These are phyloP conservation scores for Leptosphaerulina australis DNA, from an alignment of 2,329 filamentous ascomycete species.

Conservation along the genomic window DNA sequence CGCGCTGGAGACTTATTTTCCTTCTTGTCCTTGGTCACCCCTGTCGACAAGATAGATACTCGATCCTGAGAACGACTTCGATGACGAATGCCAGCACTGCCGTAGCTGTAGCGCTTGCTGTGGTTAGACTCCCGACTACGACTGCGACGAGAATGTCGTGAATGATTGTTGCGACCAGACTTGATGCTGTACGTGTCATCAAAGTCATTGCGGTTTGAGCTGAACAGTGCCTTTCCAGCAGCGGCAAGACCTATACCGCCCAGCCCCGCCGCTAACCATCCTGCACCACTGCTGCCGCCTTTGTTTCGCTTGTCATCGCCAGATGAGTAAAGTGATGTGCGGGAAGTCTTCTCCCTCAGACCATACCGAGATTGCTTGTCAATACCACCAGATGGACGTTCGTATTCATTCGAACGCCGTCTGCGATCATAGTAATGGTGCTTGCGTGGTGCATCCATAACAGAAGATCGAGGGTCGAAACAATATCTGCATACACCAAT, in stretches of 20 bases:
- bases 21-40: constrained; percentile 43
- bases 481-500: constrained; percentile 70
- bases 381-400: constrained; percentile 57
- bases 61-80: constrained; percentile 48
- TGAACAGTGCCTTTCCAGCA: constrained; percentile 60
- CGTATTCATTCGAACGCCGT: constrained; percentile 53
- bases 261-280: constrained; percentile 61
- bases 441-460: constrained; percentile 64
- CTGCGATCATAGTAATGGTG: constrained; percentile 60
- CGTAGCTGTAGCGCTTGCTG: constrained; percentile 54
- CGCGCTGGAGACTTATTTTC: constrained; percentile 44
- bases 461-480: constrained; percentile 65
- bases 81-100: constrained; percentile 49
- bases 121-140: constrained; percentile 47
- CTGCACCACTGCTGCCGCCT: constrained; percentile 53
- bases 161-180: constrained; percentile 54
- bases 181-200: constrained; percentile 66
- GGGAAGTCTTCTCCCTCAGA: constrained; percentile 39
- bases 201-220: constrained; percentile 58
- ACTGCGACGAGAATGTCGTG: constrained; percentile 37
- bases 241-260: constrained; percentile 60
- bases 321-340: constrained; percentile 42
- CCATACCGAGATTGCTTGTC: constrained; percentile 64
- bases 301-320: constrained; percentile 48
- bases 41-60: constrained; percentile 43